Conservation (phyloP, 805 yeast species). For the Lachancea sp. region DNA sequence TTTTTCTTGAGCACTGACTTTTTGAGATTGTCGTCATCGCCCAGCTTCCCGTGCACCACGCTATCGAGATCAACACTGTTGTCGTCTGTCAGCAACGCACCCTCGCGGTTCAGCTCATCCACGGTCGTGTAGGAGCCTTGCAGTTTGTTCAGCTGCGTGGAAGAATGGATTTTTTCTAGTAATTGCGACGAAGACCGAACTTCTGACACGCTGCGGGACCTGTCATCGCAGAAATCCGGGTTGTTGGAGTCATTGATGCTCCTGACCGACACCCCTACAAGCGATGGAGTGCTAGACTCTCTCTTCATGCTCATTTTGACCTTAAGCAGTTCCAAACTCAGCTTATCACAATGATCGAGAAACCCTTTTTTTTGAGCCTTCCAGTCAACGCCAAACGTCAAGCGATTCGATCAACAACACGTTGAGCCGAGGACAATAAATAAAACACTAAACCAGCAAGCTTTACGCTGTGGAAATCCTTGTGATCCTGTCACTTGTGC, state of each 20-base stretch:
- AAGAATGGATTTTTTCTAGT: slow-evolving; percentile 10
- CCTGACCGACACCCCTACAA: slow-evolving; percentile 28
- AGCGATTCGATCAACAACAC: too few species aligned
- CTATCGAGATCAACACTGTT: slow-evolving; percentile 26
- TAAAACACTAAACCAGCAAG: too few species aligned
- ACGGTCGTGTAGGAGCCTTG: slow-evolving; percentile 24
- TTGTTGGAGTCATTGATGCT: slow-evolving; percentile 20
- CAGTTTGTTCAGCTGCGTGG: slow-evolving; percentile 7
- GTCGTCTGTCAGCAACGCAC: slow-evolving; percentile 33
- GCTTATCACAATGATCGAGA: too few species aligned
- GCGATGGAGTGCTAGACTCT: slow-evolving; percentile 18
- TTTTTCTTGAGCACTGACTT: slow-evolving; percentile 11
- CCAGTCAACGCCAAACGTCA: too few species aligned
- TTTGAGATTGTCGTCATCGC: slow-evolving; percentile 15
- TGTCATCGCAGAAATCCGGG: slow-evolving; percentile 18
- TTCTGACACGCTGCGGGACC: slow-evolving; percentile 3
- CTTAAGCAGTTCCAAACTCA: too few species aligned
- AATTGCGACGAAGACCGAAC: slow-evolving; percentile 10
- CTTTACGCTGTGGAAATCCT: too few species aligned
- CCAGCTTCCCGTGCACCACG: slow-evolving; percentile 12
- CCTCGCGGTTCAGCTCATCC: slow-evolving; percentile 31
- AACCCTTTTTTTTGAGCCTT: too few species aligned
- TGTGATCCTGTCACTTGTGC: too few species aligned
- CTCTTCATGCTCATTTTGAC: slow-evolving; percentile 1
- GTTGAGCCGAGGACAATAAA: too few species aligned